Conservation (phyloP, 2,329 filamentous ascomycete species). For the Thielaviopsis musarum region DNA sequence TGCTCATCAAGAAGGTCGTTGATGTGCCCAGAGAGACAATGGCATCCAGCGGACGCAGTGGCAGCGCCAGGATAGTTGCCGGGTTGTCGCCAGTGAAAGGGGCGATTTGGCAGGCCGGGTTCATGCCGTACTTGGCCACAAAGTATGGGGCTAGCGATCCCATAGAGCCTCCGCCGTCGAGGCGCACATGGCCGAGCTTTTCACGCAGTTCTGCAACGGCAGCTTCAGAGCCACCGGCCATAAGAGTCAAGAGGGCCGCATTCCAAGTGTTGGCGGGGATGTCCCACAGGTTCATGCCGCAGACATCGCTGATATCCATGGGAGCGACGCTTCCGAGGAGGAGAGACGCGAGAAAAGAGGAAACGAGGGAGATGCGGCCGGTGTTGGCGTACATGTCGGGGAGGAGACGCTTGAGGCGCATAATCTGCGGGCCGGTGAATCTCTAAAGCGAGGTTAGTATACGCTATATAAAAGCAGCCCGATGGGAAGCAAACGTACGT, state of each 20-base stretch:
- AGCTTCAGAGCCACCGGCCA: constrained; percentile 42
- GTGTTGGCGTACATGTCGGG: constrained; percentile 70
- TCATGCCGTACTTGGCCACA: constrained; percentile 61
- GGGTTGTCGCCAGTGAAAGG: constrained; percentile 95
- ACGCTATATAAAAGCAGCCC: constrained; percentile 18
- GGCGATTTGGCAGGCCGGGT: constrained; percentile 53
- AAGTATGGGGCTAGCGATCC: constrained; percentile 69
- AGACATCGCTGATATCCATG: constrained; percentile 86
- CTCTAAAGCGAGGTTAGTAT: constrained; percentile 33
- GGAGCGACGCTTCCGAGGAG: constrained; percentile 75
- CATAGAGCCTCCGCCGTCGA: constrained; percentile 65
- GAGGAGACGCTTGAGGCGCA: constrained; percentile 66
- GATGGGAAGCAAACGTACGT: constrained; percentile 33
- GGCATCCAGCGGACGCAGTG: constrained; percentile 72
- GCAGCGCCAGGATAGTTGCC: constrained; percentile 80
- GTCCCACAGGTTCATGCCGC: constrained; percentile 95
- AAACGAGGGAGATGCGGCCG: constrained; percentile 77
- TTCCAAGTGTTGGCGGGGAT: constrained; percentile 60
- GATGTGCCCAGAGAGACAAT: constrained; percentile 92
- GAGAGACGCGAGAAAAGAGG: constrained; percentile 83
- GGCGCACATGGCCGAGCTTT: constrained; percentile 66
- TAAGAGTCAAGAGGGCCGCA: constrained; percentile 55
- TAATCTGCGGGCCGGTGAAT: constrained; percentile 94
- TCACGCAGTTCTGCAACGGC: constrained; percentile 44
- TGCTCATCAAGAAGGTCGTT: constrained; percentile 96